Evolutionary conservation across 768 basidiomycete species (phyloP).

Genomic region (Lactifluus pinguis): DNA sequence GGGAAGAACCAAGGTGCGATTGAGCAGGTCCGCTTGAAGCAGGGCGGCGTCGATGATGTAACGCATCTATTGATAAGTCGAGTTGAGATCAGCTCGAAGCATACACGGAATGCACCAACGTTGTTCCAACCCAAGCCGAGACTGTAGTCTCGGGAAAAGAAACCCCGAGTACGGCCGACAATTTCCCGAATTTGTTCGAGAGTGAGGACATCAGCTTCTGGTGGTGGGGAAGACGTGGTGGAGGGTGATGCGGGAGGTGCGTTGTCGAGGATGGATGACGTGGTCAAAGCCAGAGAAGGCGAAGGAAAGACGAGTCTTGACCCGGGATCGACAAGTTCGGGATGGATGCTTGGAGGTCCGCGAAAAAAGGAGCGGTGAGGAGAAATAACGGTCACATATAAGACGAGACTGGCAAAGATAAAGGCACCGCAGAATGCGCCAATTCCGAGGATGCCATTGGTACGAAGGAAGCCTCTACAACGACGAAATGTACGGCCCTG

Average conservation of each 20-base stretch:
- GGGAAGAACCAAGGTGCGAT: constrained; percentile 36
- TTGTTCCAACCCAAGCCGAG: constrained; percentile 42
- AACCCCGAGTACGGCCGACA: constrained; percentile 33
- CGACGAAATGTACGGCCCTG: neutral
- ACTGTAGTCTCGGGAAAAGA: constrained; percentile 36
- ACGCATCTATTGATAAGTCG: constrained; percentile 28
- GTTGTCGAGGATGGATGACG: neutral
- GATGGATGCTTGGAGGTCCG: neutral
- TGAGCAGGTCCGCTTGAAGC: constrained; percentile 35
- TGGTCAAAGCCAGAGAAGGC: neutral
- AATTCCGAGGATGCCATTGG: neutral
- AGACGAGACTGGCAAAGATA: neutral
- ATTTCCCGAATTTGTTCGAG: constrained; percentile 28
- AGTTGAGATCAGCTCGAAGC: neutral
- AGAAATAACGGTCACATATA: constrained; percentile 2
- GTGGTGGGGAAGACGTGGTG: neutral
- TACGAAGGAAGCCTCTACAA: neutral
- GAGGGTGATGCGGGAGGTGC: neutral
- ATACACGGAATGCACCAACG: constrained; percentile 23
- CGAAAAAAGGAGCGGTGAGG: neutral
- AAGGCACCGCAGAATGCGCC: constrained; percentile 2
- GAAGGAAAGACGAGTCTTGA: neutral
- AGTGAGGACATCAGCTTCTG: constrained; percentile 20
- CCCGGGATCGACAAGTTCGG: neutral
- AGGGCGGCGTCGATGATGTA: constrained; percentile 41